A percentile compares a stretch with the other conserved stretches of the same genome.
Evolutionary conservation across 805 yeast genomes (phyloP).

Genomic region (Wickerhamiella kazuoi): DNA sequence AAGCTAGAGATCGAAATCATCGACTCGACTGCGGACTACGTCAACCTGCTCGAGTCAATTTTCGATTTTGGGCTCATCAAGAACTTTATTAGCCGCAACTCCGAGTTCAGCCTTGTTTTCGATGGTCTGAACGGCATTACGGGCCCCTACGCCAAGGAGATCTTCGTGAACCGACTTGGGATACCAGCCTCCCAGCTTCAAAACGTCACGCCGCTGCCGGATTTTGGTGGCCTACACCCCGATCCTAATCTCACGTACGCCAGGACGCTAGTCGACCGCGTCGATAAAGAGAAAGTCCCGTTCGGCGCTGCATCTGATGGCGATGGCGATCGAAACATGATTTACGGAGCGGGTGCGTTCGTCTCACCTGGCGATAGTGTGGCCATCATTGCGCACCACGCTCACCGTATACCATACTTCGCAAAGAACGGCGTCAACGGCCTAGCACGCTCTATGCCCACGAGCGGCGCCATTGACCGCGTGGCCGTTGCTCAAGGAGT

Average conservation of each 20-base stretch:
- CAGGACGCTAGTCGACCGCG: slow-evolving; percentile 62
- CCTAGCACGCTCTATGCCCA: slow-evolving; percentile 94
- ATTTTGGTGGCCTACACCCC: slow-evolving; percentile 95
- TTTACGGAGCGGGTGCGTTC: slow-evolving; percentile 84
- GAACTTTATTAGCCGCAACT: slow-evolving; percentile 38
- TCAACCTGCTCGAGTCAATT: slow-evolving; percentile 58
- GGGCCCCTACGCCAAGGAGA: slow-evolving; percentile 82
- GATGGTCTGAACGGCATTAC: slow-evolving; percentile 92
- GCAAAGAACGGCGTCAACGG: slow-evolving; percentile 72
- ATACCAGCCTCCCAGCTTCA: slow-evolving; percentile 55
- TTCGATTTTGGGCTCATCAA: slow-evolving; percentile 76
- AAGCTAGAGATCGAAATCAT: slow-evolving; percentile 55
- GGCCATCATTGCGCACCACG: slow-evolving; percentile 91
- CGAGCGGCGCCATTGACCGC: slow-evolving; percentile 80
- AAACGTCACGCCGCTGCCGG: slow-evolving; percentile 64
- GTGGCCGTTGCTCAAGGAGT: slow-evolving; percentile 69
- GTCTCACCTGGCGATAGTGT: slow-evolving; percentile 98
- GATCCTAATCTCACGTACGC: slow-evolving; percentile 97
- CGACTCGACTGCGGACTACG: slow-evolving; percentile 66
- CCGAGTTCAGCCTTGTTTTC: slow-evolving; percentile 56
- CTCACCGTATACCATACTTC: slow-evolving; percentile 82
- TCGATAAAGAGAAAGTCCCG: slow-evolving; percentile 64
- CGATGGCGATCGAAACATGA: slow-evolving; percentile 98
- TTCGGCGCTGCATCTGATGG: slow-evolving; percentile 99
- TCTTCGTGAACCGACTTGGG: slow-evolving; percentile 73